A percentile compares a stretch with the other conserved stretches of the same genome.
Conservation (phyloP, 768 basidiomycete species). For the Lentinula detonsa region DNA sequence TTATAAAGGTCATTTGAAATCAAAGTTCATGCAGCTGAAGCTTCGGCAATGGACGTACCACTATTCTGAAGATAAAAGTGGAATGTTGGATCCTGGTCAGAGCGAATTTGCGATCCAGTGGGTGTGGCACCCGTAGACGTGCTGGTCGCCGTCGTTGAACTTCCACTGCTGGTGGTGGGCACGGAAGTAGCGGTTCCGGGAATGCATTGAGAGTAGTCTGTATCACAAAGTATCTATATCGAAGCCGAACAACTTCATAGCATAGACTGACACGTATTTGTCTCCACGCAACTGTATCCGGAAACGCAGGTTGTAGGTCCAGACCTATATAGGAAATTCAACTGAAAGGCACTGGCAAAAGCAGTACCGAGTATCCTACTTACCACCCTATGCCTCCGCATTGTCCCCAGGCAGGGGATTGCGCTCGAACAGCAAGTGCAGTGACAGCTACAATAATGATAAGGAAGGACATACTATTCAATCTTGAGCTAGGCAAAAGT, state of each 20-base stretch:
- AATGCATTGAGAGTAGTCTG: slow-evolving; percentile 52
- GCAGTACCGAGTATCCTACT: neutral
- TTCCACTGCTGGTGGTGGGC: slow-evolving; percentile 19
- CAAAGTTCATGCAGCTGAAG: neutral
- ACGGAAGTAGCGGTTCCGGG: slow-evolving; percentile 26
- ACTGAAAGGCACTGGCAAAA: neutral
- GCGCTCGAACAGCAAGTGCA: slow-evolving; percentile 18
- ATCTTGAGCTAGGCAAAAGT: neutral
- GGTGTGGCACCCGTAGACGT: slow-evolving; percentile 27
- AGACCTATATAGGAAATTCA: slow-evolving; percentile 20
- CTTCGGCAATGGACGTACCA: slow-evolving; percentile 22
- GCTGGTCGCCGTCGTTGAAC: slow-evolving; percentile 21
- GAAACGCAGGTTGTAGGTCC: slow-evolving; percentile 37
- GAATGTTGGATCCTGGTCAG: slow-evolving; percentile 45
- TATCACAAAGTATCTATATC: neutral
- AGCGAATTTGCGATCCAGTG: slow-evolving; percentile 45
- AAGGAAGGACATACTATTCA: neutral
- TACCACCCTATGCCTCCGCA: slow-evolving; percentile 38
- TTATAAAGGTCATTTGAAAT: neutral
- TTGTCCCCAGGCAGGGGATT: slow-evolving; percentile 34
- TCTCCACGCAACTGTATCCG: slow-evolving; percentile 36
- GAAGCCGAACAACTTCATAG: neutral
- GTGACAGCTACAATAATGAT: neutral
- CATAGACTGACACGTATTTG: slow-evolving; percentile 28
- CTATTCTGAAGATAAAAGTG: slow-evolving; percentile 51